Conservation (phyloP, 1,139 yeast genomes). For the Spencermartinsiella ligniputridi region DNA sequence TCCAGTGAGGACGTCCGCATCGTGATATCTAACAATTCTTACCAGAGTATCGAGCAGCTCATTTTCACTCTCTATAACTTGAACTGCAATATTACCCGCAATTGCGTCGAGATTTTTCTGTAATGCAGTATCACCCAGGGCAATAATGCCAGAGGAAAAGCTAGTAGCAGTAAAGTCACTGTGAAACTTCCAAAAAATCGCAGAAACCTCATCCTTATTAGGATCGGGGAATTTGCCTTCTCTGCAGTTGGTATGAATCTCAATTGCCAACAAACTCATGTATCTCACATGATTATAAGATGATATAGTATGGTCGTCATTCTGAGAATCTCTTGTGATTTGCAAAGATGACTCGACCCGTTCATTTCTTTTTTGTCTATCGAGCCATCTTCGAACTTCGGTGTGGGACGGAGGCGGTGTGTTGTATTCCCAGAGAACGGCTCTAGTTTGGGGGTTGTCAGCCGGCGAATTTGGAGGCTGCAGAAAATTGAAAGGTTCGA, state of each 20-base stretch:
- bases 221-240: conserved; percentile 63
- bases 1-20: conserved; percentile 87
- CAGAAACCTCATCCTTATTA: conserved; percentile 47
- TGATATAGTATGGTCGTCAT: conserved; percentile 26
- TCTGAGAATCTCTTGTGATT: conserved; percentile 2
- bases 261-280: conserved; percentile 57
- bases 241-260: conserved; percentile 59
- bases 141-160: conserved; percentile 21
- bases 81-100: conserved; percentile 10
- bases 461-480: conserved; percentile 2
- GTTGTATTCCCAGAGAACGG: conserved; percentile 9
- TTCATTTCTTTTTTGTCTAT: conserved; percentile 8
- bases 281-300: conserved; percentile 5
- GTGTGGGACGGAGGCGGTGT: conserved; percentile 40
- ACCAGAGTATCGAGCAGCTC: conserved; percentile 54
- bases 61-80: conserved; percentile 45
- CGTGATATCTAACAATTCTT: conserved; percentile 54
- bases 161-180: conserved; percentile 16
- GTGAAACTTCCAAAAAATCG: conserved; percentile 56
- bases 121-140: conserved; percentile 16
- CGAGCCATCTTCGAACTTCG: conserved; percentile 34
- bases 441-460: neutral
- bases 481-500: conserved; percentile 23
- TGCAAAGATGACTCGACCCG: conserved; percentile 21
- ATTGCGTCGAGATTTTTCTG: conserved; percentile 12